These are phyloP conservation scores for Salvia sclarea DNA, from an alignment of 305 asterid genomes.

Conservation along the genomic window DNA sequence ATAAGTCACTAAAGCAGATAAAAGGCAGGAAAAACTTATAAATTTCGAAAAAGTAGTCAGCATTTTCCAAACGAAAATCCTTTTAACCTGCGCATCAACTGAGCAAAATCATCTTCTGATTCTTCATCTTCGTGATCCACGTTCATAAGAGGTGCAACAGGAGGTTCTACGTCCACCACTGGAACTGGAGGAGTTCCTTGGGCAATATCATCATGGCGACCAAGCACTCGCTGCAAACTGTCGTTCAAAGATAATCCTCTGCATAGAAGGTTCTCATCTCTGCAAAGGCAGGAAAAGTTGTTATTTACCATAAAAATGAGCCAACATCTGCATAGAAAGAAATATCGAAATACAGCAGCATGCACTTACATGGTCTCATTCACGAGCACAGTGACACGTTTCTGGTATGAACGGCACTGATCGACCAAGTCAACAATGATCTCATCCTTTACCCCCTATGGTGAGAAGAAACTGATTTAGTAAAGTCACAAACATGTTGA, in stretches of 20 bases:
- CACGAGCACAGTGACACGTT: constrained; percentile 73
- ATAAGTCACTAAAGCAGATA: background rate
- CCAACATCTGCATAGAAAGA: background rate
- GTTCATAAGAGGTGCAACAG: constrained; percentile 68
- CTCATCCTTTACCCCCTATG: constrained; percentile 78
- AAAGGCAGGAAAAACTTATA: background rate
- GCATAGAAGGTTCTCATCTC: constrained; percentile 79
- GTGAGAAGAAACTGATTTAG: constrained; percentile 8
- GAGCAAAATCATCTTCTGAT: constrained; percentile 80
- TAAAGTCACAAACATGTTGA: background rate
- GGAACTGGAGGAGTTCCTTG: constrained; percentile 46
- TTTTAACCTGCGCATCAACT: constrained; percentile 70
- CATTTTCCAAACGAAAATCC: background rate
- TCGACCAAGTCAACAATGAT: constrained; percentile 88
- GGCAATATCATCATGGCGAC: constrained; percentile 69
- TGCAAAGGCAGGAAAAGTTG: constrained; percentile 29
- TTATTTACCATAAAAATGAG: constrained; percentile 1
- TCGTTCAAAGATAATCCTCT: constrained; percentile 77
- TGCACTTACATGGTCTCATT: constrained; percentile 68
- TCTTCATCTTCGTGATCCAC: constrained; percentile 81
- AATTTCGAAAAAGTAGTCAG: background rate
- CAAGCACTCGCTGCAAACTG: constrained; percentile 73
- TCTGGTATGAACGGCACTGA: constrained; percentile 82
- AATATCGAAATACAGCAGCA: background rate
- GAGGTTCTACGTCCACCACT: constrained; percentile 38